Conservation (phyloP, 768 basidiomycete genomes). For the Leccinum barrowsii region DNA sequence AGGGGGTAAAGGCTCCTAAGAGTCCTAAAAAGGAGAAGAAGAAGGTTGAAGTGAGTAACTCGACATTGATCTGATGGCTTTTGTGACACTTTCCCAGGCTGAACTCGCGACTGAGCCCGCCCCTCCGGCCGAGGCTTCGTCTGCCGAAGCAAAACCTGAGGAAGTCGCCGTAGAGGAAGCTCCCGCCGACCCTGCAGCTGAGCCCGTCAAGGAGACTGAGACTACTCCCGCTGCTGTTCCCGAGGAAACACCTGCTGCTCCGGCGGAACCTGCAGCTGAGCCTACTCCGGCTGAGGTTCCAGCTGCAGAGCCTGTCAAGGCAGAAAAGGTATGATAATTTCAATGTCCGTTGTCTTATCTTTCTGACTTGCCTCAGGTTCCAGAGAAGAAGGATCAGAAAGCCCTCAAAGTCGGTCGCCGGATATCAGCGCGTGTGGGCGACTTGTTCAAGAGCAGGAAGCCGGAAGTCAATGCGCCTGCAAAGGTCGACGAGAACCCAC, state of each 20-base stretch:
- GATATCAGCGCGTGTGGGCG: constrained; percentile 77
- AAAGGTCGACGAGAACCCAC: constrained; percentile 87
- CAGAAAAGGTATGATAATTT: constrained; percentile 50
- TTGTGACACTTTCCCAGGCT: constrained; percentile 17
- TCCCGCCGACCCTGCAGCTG: constrained; percentile 9
- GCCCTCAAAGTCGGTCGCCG: constrained; percentile 73
- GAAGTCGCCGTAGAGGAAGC: constrained; percentile 43
- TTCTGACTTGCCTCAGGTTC: constrained; percentile 27
- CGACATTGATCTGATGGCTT: not conserved
- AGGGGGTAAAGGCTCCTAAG: constrained; percentile 61
- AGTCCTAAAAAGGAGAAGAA: constrained; percentile 82
- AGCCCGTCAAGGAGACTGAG: constrained; percentile 41
- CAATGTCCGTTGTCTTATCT: not conserved
- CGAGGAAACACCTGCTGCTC: constrained; percentile 27
- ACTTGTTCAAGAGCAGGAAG: constrained; percentile 78
- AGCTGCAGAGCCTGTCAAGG: constrained; percentile 42
- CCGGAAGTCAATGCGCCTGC: constrained; percentile 61
- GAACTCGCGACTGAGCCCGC: constrained; percentile 33
- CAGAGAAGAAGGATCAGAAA: constrained; percentile 48
- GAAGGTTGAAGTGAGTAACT: constrained; percentile 59
- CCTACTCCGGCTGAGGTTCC: constrained; percentile 35
- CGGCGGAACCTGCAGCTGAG: constrained; percentile 27
- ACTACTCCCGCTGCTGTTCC: constrained; percentile 40
- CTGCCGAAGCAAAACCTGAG: constrained; percentile 26
- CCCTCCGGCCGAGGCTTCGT: constrained; percentile 34